Conservation (phyloP, 75 land plant species). For the Adiantum capillusveneris region DNA sequence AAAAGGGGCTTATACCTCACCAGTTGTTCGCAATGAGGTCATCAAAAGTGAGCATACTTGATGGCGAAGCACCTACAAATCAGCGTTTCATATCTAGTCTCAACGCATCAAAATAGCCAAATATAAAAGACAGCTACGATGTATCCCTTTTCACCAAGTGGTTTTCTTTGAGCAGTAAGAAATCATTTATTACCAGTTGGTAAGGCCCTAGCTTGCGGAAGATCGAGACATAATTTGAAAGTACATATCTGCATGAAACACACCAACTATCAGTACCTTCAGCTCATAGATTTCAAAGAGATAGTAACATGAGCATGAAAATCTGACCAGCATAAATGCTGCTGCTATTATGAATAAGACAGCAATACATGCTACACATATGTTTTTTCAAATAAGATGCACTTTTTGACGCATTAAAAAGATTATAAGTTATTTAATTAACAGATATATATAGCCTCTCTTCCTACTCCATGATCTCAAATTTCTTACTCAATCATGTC, state of each 20-base stretch:
- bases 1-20: slow-evolving; percentile 50
- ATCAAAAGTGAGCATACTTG: slow-evolving; percentile 97
- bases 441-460: too few relatives aligned
- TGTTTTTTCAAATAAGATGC: too few relatives aligned
- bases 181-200: slow-evolving; percentile 53
- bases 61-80: slow-evolving; percentile 63
- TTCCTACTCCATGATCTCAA: slow-evolving; percentile 1
- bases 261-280: too few relatives aligned
- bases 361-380: too few relatives aligned
- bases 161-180: too few relatives aligned
- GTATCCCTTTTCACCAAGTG: too few relatives aligned
- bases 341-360: too few relatives aligned
- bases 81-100: background rate
- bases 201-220: slow-evolving; percentile 63
- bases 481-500: slow-evolving; percentile 87
- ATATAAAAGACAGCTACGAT: slow-evolving; percentile 2
- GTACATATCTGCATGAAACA: slow-evolving; percentile 61
- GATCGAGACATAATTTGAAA: slow-evolving; percentile 74
- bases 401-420: too few relatives aligned
- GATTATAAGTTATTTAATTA: too few relatives aligned
- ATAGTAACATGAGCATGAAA: too few relatives aligned
- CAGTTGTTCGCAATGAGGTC: slow-evolving; percentile 87
- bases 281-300: too few relatives aligned
- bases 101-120: background rate
- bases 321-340: too few relatives aligned